Conservation (phyloP, 495 filamentous ascomycete species). For the Mytilinidion resinicola region DNA sequence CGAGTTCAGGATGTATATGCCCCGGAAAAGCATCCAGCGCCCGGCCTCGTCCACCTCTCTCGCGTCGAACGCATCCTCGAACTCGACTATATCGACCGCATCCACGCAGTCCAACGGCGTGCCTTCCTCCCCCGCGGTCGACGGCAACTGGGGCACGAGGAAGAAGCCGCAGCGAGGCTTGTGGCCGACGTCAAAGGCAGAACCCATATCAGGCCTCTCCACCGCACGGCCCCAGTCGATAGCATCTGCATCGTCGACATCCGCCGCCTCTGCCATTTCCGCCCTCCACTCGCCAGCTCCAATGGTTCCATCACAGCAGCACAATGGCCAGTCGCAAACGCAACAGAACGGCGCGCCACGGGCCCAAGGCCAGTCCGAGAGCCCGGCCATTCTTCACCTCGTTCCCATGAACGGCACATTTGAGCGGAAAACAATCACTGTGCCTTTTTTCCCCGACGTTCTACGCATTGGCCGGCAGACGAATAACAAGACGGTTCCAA, state of each 20-base stretch:
- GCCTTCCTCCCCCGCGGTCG: conserved; percentile 34
- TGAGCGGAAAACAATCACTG: conserved; percentile 88
- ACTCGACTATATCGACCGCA: conserved; percentile 38
- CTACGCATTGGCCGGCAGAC: conserved; percentile 93
- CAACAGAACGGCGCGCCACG: conserved; percentile 61
- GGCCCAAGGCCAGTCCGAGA: conserved; percentile 48
- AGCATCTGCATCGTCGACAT: conserved; percentile 54
- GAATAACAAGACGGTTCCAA: conserved; percentile 89
- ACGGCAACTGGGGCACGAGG: conserved; percentile 44
- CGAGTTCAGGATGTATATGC: conserved; percentile 84
- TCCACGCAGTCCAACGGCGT: conserved; percentile 48
- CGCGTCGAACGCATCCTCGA: conserved; percentile 32
- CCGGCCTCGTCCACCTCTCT: conserved; percentile 81
- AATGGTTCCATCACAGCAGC: conserved; percentile 68
- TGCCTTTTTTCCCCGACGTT: conserved; percentile 83
- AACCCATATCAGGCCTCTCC: conserved; percentile 58
- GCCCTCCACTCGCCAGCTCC: conserved; percentile 70
- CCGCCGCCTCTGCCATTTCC: conserved; percentile 60
- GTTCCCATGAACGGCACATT: conserved; percentile 90
- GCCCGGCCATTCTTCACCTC: conserved; percentile 70
- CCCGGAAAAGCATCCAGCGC: conserved; percentile 76
- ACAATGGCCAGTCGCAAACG: conserved; percentile 49
- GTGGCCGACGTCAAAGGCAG: conserved; percentile 67
- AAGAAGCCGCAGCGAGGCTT: conserved; percentile 61
- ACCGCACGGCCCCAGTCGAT: conserved; percentile 57